Base-by-base conservation (phyloP, 345 rosid genomes). In the Cochlearia excelsa region DNA sequence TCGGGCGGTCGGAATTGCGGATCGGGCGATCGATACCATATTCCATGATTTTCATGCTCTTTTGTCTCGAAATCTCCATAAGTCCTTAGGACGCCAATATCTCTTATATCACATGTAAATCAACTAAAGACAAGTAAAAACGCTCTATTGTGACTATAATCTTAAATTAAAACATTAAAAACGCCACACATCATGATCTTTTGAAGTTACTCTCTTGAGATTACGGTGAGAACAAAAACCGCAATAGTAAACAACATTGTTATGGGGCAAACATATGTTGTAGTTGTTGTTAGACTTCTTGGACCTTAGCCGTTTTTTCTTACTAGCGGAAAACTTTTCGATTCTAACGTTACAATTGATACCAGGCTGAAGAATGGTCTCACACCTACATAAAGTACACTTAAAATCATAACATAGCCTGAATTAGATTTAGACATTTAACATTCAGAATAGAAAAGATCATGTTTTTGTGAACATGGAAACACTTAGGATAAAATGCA, bases 351-450 rank as follows among this genome's bases (percentile, higher is more conserved):
- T 61, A 37, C 68, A 69, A 48, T 69, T 69, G 46, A 55, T 40
- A 0, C 68, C 94, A 48, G 95, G 90, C 43, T 77, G 75, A 70
- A 93, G 93, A 74, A 83, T 61, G 10, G 89, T 85, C 78, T 85
- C 91, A 35, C 99, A 89, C 68, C 94, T 86, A 71, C 63, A 30
- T n/a, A 67, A 0, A 30, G 23, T n/a, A 16, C 23, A 16, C 9
- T 26, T 51, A 11, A 1, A 51, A 37, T 28, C 41, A 63, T 26
- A 34, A 54, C 54, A 16, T 16, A 16, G 23, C 23, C 23, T 16
- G 23, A 16, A 16, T 16, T 16, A 16, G 9, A 7, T 29, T 26
- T 34, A 31, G 16, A 11, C 41, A 1, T 1, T 1, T 6, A 9
- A 6, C 37, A 8, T 3, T 16, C 23, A 4, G 46, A 33, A 10